phyloP scores from a whole-genome alignment of 2,329 filamentous ascomycete genomes.

The Fusarium sp. region DNA sequence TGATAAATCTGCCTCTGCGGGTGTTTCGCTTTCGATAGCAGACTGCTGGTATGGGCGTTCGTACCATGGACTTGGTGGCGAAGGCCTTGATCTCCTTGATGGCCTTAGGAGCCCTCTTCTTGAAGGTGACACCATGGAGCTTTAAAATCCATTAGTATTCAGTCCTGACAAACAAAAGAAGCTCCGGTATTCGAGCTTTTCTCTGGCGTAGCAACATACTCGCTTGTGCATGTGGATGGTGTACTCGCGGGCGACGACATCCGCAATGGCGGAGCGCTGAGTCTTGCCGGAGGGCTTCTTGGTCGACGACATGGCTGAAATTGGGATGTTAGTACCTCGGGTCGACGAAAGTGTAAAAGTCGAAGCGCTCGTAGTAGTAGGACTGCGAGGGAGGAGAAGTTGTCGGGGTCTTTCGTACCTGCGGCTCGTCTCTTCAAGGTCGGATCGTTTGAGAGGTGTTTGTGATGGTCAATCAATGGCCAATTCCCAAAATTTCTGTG shows the following conservation, averaged over 20 bases:
- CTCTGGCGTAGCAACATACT: constrained; percentile 48
- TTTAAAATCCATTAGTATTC: constrained; percentile 54
- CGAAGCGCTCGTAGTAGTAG: constrained; percentile 38
- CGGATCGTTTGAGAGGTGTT: constrained; percentile 53
- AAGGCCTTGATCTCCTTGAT: constrained; percentile 99
- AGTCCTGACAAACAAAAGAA: constrained; percentile 6
- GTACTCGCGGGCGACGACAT: constrained; percentile 99
- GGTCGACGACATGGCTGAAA: constrained; percentile 58
- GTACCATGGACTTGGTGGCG: constrained; percentile 94
- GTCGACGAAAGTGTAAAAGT: constrained; percentile 31
- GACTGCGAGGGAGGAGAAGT: constrained; percentile 36
- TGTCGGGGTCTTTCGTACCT: constrained; percentile 52
- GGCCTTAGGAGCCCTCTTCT: constrained; percentile 98
- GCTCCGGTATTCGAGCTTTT: constrained; percentile 25
- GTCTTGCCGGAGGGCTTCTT: constrained; percentile 55
- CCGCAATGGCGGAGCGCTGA: constrained; percentile 93
- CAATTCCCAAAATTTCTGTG: constrained; percentile 57
- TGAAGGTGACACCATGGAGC: constrained; percentile 98
- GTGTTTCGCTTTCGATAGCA: constrained; percentile 23
- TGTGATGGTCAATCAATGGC: constrained; percentile 50
- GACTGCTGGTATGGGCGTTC: constrained; percentile 49
- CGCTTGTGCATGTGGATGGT: constrained; percentile 99
- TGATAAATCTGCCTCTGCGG: constrained; percentile 15
- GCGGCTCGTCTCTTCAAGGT: constrained; percentile 55
- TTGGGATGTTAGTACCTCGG: constrained; percentile 45